A percentile compares a stretch with the other conserved stretches of the same genome.
phyloP scores from a whole-genome alignment of 495 filamentous ascomycete species.

The Evernia prunastri region DNA sequence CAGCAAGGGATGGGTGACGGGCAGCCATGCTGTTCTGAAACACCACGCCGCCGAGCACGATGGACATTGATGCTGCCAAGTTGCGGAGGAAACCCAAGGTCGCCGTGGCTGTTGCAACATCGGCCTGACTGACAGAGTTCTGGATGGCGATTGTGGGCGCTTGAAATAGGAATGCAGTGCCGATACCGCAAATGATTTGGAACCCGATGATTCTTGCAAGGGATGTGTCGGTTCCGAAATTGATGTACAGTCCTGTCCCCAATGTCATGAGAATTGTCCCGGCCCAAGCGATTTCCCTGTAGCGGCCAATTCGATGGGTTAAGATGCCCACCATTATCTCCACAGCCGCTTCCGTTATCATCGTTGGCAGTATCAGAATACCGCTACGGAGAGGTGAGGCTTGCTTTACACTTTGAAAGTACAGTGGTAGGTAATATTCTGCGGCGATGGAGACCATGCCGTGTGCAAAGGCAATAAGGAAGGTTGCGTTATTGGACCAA shows the following conservation, averaged over 20 bases:
- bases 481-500: slow-evolving; percentile 52
- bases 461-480: slow-evolving; percentile 46
- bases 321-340: slow-evolving; percentile 46
- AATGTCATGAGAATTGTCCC: slow-evolving; percentile 42
- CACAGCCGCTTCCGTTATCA: slow-evolving; percentile 43
- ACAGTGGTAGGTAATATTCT: slow-evolving; percentile 55
- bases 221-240: slow-evolving; percentile 36
- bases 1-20: slow-evolving; percentile 33
- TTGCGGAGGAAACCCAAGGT: slow-evolving; percentile 72
- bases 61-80: slow-evolving; percentile 52
- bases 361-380: slow-evolving; percentile 46
- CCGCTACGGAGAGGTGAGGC: slow-evolving; percentile 48
- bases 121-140: slow-evolving; percentile 54
- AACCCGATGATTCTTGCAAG: slow-evolving; percentile 42
- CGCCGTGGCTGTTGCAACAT: slow-evolving; percentile 70
- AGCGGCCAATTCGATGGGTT: slow-evolving; percentile 56
- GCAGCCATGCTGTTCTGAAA: slow-evolving; percentile 59
- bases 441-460: slow-evolving; percentile 43
- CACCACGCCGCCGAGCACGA: slow-evolving; percentile 75
- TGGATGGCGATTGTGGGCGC: slow-evolving; percentile 74
- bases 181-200: slow-evolving; percentile 58
- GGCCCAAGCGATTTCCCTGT: slow-evolving; percentile 47
- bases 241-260: slow-evolving; percentile 49
- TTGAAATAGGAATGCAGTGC: slow-evolving; percentile 43
- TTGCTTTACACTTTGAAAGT: slow-evolving; percentile 48